Conservation (phyloP, 2,329 filamentous ascomycete species). For the Beauveria bassiana region DNA sequence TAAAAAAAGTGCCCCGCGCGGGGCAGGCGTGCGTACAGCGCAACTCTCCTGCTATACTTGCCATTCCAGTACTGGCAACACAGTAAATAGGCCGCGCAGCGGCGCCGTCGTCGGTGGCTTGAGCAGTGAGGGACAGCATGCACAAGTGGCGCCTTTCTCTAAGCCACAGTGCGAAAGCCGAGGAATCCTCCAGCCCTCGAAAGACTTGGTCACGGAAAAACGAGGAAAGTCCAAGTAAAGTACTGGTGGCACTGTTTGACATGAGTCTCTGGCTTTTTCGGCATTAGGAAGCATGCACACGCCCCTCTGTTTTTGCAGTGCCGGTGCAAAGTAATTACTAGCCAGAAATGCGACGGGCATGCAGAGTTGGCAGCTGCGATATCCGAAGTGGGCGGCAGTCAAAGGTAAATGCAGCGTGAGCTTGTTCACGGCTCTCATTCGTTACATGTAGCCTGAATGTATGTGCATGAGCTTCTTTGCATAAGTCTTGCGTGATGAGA, state of each 20-base stretch:
- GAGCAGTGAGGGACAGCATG: too few species aligned
- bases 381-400: not conserved
- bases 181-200: too few species aligned
- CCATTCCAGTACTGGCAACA: too few species aligned
- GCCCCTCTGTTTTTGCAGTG: not conserved
- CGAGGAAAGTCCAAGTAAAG: too few species aligned
- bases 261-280: not conserved
- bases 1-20: not conserved
- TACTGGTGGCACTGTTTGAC: too few species aligned
- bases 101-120: too few species aligned
- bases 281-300: conserved; percentile 3
- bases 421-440: not conserved
- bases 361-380: not conserved
- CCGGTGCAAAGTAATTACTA: not conserved
- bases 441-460: not conserved
- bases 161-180: too few species aligned
- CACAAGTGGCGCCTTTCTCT: too few species aligned
- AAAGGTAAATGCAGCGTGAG: not conserved
- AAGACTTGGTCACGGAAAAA: not conserved
- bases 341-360: not conserved
- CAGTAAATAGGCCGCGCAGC: too few species aligned
- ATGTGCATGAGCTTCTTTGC: not conserved
- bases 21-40: not conserved
- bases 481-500: not conserved
- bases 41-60: too few species aligned